A percentile compares a stretch with the other conserved stretches of the same genome.
Conservation (phyloP, 179 eudicot genomes). For the Silene coronaria region DNA sequence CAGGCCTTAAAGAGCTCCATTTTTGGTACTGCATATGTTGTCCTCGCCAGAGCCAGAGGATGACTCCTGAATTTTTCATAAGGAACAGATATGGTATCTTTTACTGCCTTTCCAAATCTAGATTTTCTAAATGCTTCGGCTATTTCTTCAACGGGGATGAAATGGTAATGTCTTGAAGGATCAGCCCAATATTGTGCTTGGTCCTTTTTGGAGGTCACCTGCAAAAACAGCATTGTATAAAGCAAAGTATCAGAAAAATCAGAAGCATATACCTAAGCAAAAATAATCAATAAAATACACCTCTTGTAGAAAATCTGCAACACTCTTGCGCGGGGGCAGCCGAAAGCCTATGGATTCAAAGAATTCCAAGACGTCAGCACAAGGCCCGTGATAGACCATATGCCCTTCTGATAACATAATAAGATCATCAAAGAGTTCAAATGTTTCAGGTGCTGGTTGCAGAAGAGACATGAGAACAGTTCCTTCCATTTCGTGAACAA, state of each 20-base stretch:
- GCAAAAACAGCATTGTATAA: slow-evolving; percentile 16
- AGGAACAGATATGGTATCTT: slow-evolving; percentile 42
- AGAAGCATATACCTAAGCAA: neutral
- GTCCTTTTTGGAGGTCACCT: slow-evolving; percentile 90
- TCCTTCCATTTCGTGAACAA: slow-evolving; percentile 78
- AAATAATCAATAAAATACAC: slow-evolving; percentile 2
- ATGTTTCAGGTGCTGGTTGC: slow-evolving; percentile 77
- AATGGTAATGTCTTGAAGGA: slow-evolving; percentile 60
- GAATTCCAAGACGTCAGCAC: slow-evolving; percentile 55
- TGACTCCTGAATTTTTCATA: slow-evolving; percentile 56
- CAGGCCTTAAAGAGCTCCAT: slow-evolving; percentile 66
- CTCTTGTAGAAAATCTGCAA: slow-evolving; percentile 51
- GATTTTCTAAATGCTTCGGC: slow-evolving; percentile 66
- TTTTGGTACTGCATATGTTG: slow-evolving; percentile 50
- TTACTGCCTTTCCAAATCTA: slow-evolving; percentile 48
- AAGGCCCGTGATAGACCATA: slow-evolving; percentile 72
- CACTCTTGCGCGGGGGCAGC: slow-evolving; percentile 67
- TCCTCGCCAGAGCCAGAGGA: slow-evolving; percentile 46
- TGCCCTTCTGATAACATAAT: slow-evolving; percentile 61
- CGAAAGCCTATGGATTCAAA: slow-evolving; percentile 61
- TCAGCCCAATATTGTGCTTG: slow-evolving; percentile 92
- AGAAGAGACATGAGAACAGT: slow-evolving; percentile 61
- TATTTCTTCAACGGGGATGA: slow-evolving; percentile 51
- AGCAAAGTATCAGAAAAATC: neutral
- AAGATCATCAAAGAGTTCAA: slow-evolving; percentile 66